Evolutionary conservation across 371 early-diverging fungal species (phyloP).

Genomic region (Amoeboaphelidium protococcarum): DNA sequence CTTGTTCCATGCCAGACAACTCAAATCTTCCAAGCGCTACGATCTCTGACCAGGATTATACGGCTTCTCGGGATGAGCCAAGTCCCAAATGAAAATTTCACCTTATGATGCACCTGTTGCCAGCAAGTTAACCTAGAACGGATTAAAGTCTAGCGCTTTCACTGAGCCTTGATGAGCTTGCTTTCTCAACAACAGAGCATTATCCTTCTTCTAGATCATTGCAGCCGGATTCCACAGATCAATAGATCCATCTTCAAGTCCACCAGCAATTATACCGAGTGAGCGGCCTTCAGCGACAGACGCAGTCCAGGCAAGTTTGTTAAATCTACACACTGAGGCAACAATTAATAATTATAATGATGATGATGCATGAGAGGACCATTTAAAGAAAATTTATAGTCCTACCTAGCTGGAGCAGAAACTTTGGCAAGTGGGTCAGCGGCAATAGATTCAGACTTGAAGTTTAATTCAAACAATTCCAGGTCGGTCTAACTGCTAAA

Average conservation of each 20-base stretch:
- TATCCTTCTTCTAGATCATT: slow-evolving; percentile 22
- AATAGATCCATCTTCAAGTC: slow-evolving; percentile 78
- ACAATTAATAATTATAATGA: background rate
- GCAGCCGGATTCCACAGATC: slow-evolving; percentile 58
- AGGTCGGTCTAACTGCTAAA: slow-evolving; percentile 73
- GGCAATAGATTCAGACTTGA: slow-evolving; percentile 13
- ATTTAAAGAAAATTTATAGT: background rate
- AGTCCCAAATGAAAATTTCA: slow-evolving; percentile 89
- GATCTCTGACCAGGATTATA: slow-evolving; percentile 61
- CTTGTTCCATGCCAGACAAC: slow-evolving; percentile 71
- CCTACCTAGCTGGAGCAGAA: background rate
- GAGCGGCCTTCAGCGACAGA: slow-evolving; percentile 23
- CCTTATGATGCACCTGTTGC: slow-evolving; percentile 73
- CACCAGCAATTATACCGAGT: slow-evolving; percentile 70
- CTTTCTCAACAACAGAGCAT: slow-evolving; percentile 30
- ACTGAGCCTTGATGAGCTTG: slow-evolving; percentile 61
- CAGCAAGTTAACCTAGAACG: slow-evolving; percentile 50
- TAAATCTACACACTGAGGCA: slow-evolving; percentile 74
- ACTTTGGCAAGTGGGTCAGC: background rate
- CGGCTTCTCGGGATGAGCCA: slow-evolving; percentile 50
- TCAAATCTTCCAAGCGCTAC: slow-evolving; percentile 56
- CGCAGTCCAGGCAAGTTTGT: slow-evolving; percentile 21
- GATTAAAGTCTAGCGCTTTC: slow-evolving; percentile 74
- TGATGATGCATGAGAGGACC: background rate
- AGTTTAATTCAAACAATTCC: slow-evolving; percentile 56